Percentiles rank a stretch among this genome's conserved stretches.
These are phyloP conservation scores for Apophysomyces trapeziformis DNA, from an alignment of 371 early-diverging fungal genomes.

Conservation along the genomic window DNA sequence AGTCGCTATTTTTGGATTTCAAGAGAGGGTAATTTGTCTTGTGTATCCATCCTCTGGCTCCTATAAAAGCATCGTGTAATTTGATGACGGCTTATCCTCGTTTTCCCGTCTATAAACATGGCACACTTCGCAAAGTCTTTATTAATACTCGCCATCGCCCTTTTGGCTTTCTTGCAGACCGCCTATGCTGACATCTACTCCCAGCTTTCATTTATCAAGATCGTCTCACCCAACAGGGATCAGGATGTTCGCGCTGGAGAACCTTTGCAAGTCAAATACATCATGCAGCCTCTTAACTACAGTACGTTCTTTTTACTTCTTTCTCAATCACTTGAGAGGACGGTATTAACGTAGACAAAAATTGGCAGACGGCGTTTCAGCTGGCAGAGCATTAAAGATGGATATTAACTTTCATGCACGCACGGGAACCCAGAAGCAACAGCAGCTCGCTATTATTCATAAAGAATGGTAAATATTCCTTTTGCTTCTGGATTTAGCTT, in stretches of 20 bases:
- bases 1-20: conserved; percentile 7
- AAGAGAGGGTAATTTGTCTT: conserved; percentile 3
- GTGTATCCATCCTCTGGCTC: background rate
- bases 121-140: conserved; percentile 17
- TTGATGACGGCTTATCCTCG: conserved; percentile 3
- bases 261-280: conserved; percentile 40
- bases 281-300: conserved; percentile 52
- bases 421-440: conserved; percentile 45
- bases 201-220: conserved; percentile 55
- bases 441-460: conserved; percentile 36
- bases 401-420: conserved; percentile 48
- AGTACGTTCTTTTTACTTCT: conserved; percentile 24
- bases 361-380: conserved; percentile 32
- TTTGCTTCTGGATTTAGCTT: background rate
- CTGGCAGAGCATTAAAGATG: conserved; percentile 42
- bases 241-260: conserved; percentile 44
- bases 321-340: background rate
- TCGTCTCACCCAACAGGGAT: conserved; percentile 43
- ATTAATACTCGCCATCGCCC: conserved; percentile 16
- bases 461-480: conserved; percentile 26
- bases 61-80: background rate
- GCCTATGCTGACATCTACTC: conserved; percentile 43
- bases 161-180: conserved; percentile 30
- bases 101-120: conserved; percentile 17
- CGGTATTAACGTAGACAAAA: background rate